Evolutionary conservation across 2,329 filamentous ascomycete species (phyloP), one percentile per base, ranked within the genome.

Genomic region (Dendrostoma leiphaemia): DNA sequence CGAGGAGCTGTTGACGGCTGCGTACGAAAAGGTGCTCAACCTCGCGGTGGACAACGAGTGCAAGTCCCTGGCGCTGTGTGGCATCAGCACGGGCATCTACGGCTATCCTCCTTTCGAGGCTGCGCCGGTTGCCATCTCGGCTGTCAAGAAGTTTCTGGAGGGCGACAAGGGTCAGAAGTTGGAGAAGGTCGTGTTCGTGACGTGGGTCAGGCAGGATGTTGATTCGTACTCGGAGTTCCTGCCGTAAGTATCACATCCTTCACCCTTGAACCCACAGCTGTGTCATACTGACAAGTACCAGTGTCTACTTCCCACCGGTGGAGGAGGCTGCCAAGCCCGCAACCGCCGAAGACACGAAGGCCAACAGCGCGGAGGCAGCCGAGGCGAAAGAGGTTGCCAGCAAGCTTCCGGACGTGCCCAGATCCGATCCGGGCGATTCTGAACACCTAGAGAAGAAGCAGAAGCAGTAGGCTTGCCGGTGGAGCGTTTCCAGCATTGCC

Each of bases 71-170:
- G 94, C 90, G 0, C 97, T 99, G 63, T 84, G 86, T 37, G 87
- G 84, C 19, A 80, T 97, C 56, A 96, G 91, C 65, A 97, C 93
- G 1, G 94, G 93, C 0, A 70, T 96, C 1, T 97, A 96, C 66
- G 90, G 90, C 1, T 97, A 95, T 66, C 93, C 93, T 0, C 89
- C 83, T 62, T 60, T 66, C 1, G 80, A 85, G 37, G 94, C 93
- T 1, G 90, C 91, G 0, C 69, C 76, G n/a, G 79, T 87, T 9
- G 94, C 91, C 1, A 78, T 88, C 49, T 74, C 79, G 29, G 70
- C 81, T 1, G 79, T 86, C 9, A 76, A 79, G 51, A 66, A 71
- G 32, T 86, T 83, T 58, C 63, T 87, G n/a, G 75, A 78, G 17
- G 66, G 71, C 4, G 62, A 74, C 4, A 63, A 74, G 12, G 76